A percentile compares a stretch with the other conserved stretches of the same genome.
Conservation (phyloP, 441 rosid genomes). For the Gossypium schwendimanii region DNA sequence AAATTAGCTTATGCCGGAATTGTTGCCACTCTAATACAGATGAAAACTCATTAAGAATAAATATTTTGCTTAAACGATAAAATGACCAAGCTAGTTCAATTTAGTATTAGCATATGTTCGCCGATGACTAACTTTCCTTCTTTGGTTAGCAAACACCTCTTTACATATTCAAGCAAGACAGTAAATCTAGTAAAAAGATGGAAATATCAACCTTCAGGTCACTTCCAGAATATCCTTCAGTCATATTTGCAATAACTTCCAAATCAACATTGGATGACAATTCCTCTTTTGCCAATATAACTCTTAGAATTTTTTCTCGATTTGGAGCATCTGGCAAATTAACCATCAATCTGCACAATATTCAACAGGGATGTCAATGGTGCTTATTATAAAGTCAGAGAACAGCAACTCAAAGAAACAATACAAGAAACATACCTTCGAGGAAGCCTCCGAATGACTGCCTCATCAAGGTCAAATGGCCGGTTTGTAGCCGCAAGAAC, state of each 20-base stretch:
- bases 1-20: not conserved
- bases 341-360: conserved; percentile 77
- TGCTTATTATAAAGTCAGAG: not conserved
- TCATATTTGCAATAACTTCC: conserved; percentile 83
- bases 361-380: conserved; percentile 3
- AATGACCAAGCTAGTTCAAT: not conserved
- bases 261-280: conserved; percentile 60
- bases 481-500: conserved; percentile 98
- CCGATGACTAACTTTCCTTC: not conserved
- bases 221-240: conserved; percentile 97
- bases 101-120: not conserved
- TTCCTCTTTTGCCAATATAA: conserved; percentile 86
- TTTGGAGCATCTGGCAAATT: conserved; percentile 84
- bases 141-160: not conserved
- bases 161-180: not conserved
- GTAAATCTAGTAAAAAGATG: not conserved
- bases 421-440: conserved; percentile 48
- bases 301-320: conserved; percentile 70
- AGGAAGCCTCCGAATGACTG: conserved; percentile 96
- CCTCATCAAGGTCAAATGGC: conserved; percentile 98
- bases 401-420: not conserved
- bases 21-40: not conserved
- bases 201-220: conserved; percentile 66
- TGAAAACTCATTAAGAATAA: not conserved
- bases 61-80: not conserved